These are phyloP conservation scores for Kodamaea derodonti DNA, from an alignment of 1,139 yeast genomes.

Conservation along the genomic window DNA sequence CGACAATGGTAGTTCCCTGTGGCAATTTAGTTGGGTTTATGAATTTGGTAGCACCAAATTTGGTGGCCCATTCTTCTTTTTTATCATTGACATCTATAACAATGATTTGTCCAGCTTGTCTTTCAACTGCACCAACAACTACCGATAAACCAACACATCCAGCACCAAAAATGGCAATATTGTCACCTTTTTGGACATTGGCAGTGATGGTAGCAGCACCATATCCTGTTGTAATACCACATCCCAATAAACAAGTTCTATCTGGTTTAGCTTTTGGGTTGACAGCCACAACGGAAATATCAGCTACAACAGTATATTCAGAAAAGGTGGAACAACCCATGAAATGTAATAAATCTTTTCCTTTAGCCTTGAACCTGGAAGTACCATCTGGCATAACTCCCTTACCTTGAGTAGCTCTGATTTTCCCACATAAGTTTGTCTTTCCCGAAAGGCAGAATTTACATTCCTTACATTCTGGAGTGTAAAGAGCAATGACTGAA, in stretches of 20 bases:
- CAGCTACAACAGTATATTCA: constrained; percentile 96
- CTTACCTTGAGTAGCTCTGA: constrained; percentile 87
- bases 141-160: constrained; percentile 97
- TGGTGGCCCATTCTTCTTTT: constrained; percentile 79
- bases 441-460: constrained; percentile 93
- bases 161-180: constrained; percentile 94
- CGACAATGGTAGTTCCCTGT: constrained; percentile 74
- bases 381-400: constrained; percentile 98
- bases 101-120: constrained; percentile 78
- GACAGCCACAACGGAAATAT: constrained; percentile 93
- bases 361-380: constrained; percentile 77
- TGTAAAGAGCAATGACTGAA: constrained; percentile 85
- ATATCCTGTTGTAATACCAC: constrained; percentile 98
- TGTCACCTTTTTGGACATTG: constrained; percentile 86
- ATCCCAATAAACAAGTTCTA: constrained; percentile 88
- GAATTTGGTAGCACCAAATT: constrained; percentile 95
- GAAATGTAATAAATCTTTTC: constrained; percentile 80
- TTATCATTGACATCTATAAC: constrained; percentile 83
- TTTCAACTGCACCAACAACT: constrained; percentile 86
- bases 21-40: constrained; percentile 77
- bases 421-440: constrained; percentile 89
- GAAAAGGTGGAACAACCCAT: constrained; percentile 98
- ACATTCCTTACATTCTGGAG: constrained; percentile 95
- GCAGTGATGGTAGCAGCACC: constrained; percentile 98
- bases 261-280: constrained; percentile 80